These are phyloP conservation scores for Lipomyces lipofer DNA, from an alignment of 805 yeast genomes.

Conservation along the genomic window DNA sequence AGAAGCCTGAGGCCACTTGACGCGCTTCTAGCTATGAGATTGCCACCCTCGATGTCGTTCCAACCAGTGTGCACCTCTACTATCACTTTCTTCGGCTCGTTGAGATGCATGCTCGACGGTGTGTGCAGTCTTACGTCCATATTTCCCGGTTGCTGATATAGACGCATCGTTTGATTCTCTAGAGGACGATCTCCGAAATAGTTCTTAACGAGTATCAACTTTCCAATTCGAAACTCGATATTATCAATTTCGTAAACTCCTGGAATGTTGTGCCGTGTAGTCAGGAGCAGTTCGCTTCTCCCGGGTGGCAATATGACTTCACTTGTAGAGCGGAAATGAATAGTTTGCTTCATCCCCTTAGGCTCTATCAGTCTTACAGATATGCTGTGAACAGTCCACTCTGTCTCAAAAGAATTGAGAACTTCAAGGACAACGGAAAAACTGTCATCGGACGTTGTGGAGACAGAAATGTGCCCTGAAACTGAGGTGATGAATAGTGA, in stretches of 20 bases:
- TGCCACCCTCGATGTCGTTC: constrained; percentile 21
- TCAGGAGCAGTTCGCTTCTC: constrained; percentile 33
- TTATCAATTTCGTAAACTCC: constrained; percentile 42
- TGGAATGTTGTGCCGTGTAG: constrained; percentile 38
- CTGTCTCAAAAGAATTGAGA: constrained; percentile 12
- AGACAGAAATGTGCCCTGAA: neutral
- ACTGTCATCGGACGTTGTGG: constrained; percentile 19
- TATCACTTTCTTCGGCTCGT: constrained; percentile 12
- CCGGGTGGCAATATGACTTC: constrained; percentile 9
- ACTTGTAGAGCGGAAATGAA: constrained; percentile 15
- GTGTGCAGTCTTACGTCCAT: constrained; percentile 18
- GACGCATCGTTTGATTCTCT: constrained; percentile 7
- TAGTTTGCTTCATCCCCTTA: constrained; percentile 23
- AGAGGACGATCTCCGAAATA: constrained; percentile 10
- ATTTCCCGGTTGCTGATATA: constrained; percentile 28
- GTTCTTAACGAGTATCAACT: constrained; percentile 35
- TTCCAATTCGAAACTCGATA: constrained; percentile 36
- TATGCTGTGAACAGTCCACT: constrained; percentile 15
- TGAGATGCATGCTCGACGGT: constrained; percentile 13
- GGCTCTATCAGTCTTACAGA: constrained; percentile 22
- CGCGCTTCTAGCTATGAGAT: constrained; percentile 19
- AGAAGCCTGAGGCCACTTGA: constrained; percentile 19
- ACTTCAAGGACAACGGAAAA: constrained; percentile 13
- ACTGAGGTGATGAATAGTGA: constrained; percentile 13
- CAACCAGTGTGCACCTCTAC: constrained; percentile 27